Percentiles rank a stretch among this genome's conserved stretches.
Evolutionary conservation across 164 flowering plant genomes (phyloP).

Genomic region (Euptelea pleiosperma): DNA sequence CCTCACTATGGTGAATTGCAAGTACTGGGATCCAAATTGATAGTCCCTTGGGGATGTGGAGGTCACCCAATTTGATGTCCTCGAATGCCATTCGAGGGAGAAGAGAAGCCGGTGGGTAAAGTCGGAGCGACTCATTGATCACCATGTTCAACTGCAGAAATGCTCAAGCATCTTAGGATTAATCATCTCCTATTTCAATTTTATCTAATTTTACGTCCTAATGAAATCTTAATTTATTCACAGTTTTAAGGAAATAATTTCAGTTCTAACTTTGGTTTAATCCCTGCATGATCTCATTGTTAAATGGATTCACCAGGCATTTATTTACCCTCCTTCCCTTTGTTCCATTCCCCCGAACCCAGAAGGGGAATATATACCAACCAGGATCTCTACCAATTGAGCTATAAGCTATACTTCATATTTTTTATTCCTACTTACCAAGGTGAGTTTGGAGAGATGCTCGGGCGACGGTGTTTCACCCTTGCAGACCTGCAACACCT

Average conservation of each 20-base stretch:
- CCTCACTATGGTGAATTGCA: conserved; percentile 79
- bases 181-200: too few species aligned
- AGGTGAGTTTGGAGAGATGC: conserved; percentile 68
- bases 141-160: conserved; percentile 77
- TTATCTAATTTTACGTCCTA: too few species aligned
- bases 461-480: conserved; percentile 55
- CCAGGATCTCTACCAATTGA: too few species aligned
- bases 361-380: too few species aligned
- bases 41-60: conserved; percentile 75
- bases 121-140: conserved; percentile 77
- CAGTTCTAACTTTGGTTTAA: too few species aligned
- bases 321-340: too few species aligned
- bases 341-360: too few species aligned
- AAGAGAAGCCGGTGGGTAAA: conserved; percentile 85
- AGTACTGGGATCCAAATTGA: conserved; percentile 89
- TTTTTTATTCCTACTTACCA: conserved; percentile 38
- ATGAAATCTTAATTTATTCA: too few species aligned
- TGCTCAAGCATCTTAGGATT: neutral
- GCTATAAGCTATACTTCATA: too few species aligned
- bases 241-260: too few species aligned
- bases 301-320: too few species aligned
- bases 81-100: conserved; percentile 84
- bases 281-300: too few species aligned
- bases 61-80: conserved; percentile 77
- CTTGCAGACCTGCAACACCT: conserved; percentile 60